Base-by-base conservation (phyloP, 352 stramenopile species). In the Saprolegnia parasitica region DNA sequence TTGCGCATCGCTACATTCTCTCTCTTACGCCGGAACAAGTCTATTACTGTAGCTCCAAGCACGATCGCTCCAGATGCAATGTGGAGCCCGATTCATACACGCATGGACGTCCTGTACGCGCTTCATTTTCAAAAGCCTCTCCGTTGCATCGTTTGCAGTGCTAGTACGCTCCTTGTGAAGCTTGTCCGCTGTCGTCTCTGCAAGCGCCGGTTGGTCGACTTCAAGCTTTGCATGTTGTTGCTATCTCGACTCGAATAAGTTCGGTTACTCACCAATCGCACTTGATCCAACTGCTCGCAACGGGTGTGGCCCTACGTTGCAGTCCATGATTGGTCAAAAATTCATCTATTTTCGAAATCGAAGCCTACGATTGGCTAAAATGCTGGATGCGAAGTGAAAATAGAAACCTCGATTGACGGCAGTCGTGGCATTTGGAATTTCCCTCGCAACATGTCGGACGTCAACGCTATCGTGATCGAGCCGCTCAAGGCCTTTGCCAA, bases 401-500 rank as follows among this genome's bases (percentile, higher is more conserved):
- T n/a, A 49, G 42, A 49, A 49, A 49, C 42, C 29, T 35, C 29
- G 11, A 49, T 49, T 49, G 42, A 49, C 42, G 11, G 11, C 52
- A 60, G 24, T 35, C 29, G 29, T 35, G 29, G 29, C 29, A 35
- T 60, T 60, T 60, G 35, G 3, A 49, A 66, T 40, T 40, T 40
- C 54, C 54, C 15, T 21, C 40, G 21, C 65, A 76, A 56, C 71
- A 95, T 95, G 87, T 95, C 87, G 73, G 87, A 95, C 85, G 82
- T 93, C 75, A 95, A 95, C 80, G 78, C 85, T 56, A 83, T 95
- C 76, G 87, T 99, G 63, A 98, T 99, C 77, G 87, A 98, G 77
- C 96, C 96, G 21, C 81, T 99, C 71, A 90, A 96, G 73, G 81
- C 98, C 83, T 99, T 99, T 75, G 87, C 92, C 74, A 98, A 98